Evolutionary conservation across 1,284 basidiomycete species (phyloP).

Genomic region (Leccinum pachyderme): DNA sequence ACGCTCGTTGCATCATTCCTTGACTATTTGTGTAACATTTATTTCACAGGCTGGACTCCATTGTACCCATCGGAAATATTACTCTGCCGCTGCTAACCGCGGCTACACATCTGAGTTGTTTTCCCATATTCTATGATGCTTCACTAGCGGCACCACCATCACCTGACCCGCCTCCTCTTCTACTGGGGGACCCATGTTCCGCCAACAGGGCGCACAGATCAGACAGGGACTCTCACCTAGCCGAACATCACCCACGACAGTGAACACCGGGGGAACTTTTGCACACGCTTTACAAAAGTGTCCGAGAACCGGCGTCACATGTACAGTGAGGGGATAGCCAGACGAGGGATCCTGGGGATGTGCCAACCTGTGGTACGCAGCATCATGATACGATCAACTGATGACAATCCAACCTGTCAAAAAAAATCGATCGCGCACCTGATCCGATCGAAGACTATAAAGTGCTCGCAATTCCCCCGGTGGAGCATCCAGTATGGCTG

Average conservation of each 20-base stretch:
- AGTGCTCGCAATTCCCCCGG: constrained; percentile 78
- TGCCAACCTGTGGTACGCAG: constrained; percentile 43
- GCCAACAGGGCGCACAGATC: constrained; percentile 72
- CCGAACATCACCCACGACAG: constrained; percentile 66
- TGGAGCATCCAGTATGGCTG: constrained; percentile 82
- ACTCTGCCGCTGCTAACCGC: not conserved
- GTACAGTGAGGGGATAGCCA: constrained; percentile 64
- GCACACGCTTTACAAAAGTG: constrained; percentile 66
- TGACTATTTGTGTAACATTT: constrained; percentile 11
- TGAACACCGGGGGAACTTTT: constrained; percentile 65
- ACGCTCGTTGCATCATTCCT: constrained; percentile 10
- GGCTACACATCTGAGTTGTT: constrained; percentile 2
- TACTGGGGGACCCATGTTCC: constrained; percentile 55
- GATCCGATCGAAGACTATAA: constrained; percentile 68
- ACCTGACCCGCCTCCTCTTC: constrained; percentile 40
- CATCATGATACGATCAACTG: not conserved
- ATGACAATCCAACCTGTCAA: not conserved
- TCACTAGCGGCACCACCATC: constrained; percentile 51
- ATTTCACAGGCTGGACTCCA: not conserved
- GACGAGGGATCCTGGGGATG: constrained; percentile 53
- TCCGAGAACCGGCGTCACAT: constrained; percentile 58
- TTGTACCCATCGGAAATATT: constrained; percentile 2
- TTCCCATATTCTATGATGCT: constrained; percentile 35
- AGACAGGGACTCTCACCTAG: constrained; percentile 75
- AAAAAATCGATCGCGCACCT: constrained; percentile 43